Evolutionary conservation across 805 yeast genomes (phyloP).

Genomic region (Candida coleopterorum): DNA sequence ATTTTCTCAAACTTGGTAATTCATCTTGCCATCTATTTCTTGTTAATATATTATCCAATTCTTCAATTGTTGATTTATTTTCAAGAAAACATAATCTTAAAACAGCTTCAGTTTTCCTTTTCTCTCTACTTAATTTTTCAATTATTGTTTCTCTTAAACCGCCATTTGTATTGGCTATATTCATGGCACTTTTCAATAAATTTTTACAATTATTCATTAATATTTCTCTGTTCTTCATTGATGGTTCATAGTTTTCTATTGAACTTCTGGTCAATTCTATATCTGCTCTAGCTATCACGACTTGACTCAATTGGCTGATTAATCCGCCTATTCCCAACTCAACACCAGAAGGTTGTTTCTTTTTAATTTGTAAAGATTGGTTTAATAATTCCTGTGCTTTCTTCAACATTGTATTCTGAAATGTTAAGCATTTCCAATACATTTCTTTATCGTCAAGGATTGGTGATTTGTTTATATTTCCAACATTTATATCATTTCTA

Average conservation of each 20-base stretch:
- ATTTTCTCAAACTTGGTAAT: conserved; percentile 16
- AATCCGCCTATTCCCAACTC: conserved; percentile 26
- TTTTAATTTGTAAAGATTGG: conserved; percentile 13
- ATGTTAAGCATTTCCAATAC: conserved; percentile 38
- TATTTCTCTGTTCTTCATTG: conserved; percentile 23
- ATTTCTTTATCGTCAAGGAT: conserved; percentile 12
- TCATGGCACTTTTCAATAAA: conserved; percentile 43
- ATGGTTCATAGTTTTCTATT: conserved; percentile 22
- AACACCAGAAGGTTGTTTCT: conserved; percentile 12
- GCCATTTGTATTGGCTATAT: conserved; percentile 41
- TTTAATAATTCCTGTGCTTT: conserved; percentile 31
- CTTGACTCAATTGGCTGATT: conserved; percentile 34
- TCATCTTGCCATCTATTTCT: conserved; percentile 26
- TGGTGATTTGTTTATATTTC: not conserved
- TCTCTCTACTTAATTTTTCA: conserved; percentile 40
- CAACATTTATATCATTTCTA: conserved; percentile 18
- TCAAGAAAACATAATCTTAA: conserved; percentile 44
- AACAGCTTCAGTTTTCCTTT: conserved; percentile 41
- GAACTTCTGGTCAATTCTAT: conserved; percentile 47
- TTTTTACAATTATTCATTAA: conserved; percentile 37
- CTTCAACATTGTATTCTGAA: conserved; percentile 35
- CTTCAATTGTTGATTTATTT: conserved; percentile 24
- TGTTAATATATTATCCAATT: conserved; percentile 30
- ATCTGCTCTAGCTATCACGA: conserved; percentile 49
- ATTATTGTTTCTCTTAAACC: conserved; percentile 46